These are phyloP conservation scores for Mycena indigotica DNA, from an alignment of 768 basidiomycete genomes.

Conservation along the genomic window DNA sequence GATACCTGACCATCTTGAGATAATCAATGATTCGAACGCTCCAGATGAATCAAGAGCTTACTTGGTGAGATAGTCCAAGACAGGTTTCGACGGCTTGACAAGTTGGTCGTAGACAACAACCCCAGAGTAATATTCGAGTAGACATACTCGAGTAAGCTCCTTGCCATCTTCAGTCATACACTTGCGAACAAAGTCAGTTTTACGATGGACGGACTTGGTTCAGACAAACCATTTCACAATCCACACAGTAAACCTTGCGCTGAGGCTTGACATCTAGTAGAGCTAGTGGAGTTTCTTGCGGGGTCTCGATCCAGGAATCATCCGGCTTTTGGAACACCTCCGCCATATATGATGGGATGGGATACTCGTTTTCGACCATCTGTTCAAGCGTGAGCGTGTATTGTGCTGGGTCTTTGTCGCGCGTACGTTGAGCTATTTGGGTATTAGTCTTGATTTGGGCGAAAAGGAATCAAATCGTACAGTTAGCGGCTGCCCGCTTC, in stretches of 20 bases:
- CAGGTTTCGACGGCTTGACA: slow-evolving; percentile 83
- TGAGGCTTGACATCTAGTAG: slow-evolving; percentile 34
- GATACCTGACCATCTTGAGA: slow-evolving; percentile 86
- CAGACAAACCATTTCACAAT: slow-evolving; percentile 90
- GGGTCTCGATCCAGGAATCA: slow-evolving; percentile 82
- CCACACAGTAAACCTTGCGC: slow-evolving; percentile 75
- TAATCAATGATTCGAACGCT: background rate
- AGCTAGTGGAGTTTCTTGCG: slow-evolving; percentile 42
- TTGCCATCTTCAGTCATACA: slow-evolving; percentile 89
- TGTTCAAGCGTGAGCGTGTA: slow-evolving; percentile 80
- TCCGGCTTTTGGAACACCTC: slow-evolving; percentile 62
- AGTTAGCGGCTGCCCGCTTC: slow-evolving; percentile 50
- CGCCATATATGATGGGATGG: slow-evolving; percentile 81
- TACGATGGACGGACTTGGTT: background rate
- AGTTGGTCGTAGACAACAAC: slow-evolving; percentile 84
- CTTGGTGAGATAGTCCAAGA: slow-evolving; percentile 92
- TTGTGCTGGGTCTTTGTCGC: slow-evolving; percentile 63
- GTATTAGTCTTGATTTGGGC: slow-evolving; percentile 9
- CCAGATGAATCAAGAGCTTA: slow-evolving; percentile 33
- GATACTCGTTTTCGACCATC: slow-evolving; percentile 95
- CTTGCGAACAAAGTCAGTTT: slow-evolving; percentile 39
- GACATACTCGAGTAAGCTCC: slow-evolving; percentile 81
- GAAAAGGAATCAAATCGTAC: slow-evolving; percentile 31
- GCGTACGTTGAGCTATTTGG: slow-evolving; percentile 56
- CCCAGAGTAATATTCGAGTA: slow-evolving; percentile 76